Evolutionary conservation across 345 rosid genomes (phyloP).

Genomic region (Sapria himalayana): DNA sequence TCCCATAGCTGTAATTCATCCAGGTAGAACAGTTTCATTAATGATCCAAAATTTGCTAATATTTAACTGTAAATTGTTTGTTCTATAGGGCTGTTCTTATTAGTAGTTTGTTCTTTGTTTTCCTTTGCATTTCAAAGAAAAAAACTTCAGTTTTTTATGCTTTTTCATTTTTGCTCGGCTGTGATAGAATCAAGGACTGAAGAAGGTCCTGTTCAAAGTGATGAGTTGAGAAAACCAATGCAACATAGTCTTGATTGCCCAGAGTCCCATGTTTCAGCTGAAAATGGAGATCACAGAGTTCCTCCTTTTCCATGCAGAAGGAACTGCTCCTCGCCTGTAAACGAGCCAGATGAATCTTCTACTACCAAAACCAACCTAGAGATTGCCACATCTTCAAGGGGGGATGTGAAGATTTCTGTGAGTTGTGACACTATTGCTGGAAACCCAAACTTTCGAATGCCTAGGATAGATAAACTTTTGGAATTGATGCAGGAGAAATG

Average conservation of each 20-base stretch:
- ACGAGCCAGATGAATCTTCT: constrained; percentile 12
- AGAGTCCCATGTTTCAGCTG: constrained; percentile 10
- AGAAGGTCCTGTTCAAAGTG: constrained; percentile 12
- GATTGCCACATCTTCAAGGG: constrained; percentile 49
- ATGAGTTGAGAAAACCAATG: constrained; percentile 10
- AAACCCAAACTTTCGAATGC: constrained; percentile 32
- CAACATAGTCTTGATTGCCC: constrained; percentile 14
- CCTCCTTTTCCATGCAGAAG: constrained; percentile 8
- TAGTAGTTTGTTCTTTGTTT: background rate
- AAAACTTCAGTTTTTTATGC: too few relatives aligned
- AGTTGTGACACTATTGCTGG: constrained; percentile 40
- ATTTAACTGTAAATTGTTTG: too few relatives aligned
- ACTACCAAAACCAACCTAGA: constrained; percentile 34
- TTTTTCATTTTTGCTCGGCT: constrained; percentile 5
- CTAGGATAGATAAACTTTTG: constrained; percentile 48
- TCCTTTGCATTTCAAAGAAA: too few relatives aligned
- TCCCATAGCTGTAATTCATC: constrained; percentile 29
- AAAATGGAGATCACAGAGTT: constrained; percentile 7
- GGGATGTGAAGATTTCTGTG: constrained; percentile 75
- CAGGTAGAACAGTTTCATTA: constrained; percentile 17
- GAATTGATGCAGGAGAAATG: constrained; percentile 55
- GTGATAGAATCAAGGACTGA: constrained; percentile 15
- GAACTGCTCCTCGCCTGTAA: constrained; percentile 11
- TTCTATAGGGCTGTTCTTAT: constrained; percentile 4
- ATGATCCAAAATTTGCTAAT: background rate